Base-by-base conservation (phyloP, 495 filamentous ascomycete species). In the Aspergillus sclerotioniger region DNA sequence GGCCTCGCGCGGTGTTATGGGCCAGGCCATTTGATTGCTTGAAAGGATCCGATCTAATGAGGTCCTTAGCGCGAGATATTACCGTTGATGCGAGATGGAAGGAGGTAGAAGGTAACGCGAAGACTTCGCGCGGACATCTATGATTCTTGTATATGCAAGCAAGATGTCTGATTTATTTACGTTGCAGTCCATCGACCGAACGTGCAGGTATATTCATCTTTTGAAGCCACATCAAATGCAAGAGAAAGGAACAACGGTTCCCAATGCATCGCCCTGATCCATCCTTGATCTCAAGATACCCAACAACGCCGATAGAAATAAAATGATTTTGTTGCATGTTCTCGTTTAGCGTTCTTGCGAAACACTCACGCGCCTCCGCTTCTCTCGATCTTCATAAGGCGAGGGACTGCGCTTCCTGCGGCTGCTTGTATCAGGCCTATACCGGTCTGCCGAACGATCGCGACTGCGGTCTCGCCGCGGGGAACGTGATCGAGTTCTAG, bases 331-430 rank as follows among this genome's bases (percentile, higher is more conserved):
- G 17, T 53, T 57, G 31, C 15, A 16, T 46, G 28, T 55, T 53
- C 58, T 50, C 44, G 46, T 29, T 45, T 58, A 53, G 43, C 19
- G 17, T 57, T 37, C 45, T 64, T 58, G 67, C 58, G 62, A 71
- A 59, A 62, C 60, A 59, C 62, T 83, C 63, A 87, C 76, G 59
- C 80, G 84, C 51, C 86, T 81, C 60, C 88, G 82, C 68, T 90
- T 90, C 55, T 90, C 88, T 33, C 82, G 79, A 64, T 87, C 82
- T 21, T 74, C 68, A 60, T 86, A 82, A 8, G 80, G 80, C 20
- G 87, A 89, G 9, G 80, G 82, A 53, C 84, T 87, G 48, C 88
- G 77, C 68, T 89, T 90, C 57, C 84, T 72, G 48, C 82, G 74
- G 54, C 71, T 70, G 57, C 75, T 61, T 28, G 57, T 35, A 17